These are phyloP conservation scores for Berkeleyomyces basicola DNA, from an alignment of 2,329 filamentous ascomycete genomes.

Conservation along the genomic window DNA sequence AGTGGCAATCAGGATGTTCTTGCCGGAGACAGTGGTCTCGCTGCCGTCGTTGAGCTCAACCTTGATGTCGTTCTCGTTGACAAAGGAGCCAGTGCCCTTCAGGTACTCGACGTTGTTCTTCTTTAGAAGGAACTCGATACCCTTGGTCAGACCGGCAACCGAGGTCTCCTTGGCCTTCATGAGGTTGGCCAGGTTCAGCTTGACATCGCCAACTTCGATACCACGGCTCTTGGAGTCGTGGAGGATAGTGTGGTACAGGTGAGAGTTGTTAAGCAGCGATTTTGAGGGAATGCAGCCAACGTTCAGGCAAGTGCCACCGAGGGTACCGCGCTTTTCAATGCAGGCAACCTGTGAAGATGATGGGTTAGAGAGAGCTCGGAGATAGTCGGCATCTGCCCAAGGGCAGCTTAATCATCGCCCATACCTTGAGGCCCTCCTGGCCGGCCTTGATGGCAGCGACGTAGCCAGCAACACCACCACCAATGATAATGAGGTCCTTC, in stretches of 20 bases:
- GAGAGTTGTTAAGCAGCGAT: slow-evolving; percentile 98
- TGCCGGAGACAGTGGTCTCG: slow-evolving; percentile 70
- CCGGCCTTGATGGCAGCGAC: slow-evolving; percentile 98
- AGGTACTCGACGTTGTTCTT: slow-evolving; percentile 98
- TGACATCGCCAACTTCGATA: slow-evolving; percentile 93
- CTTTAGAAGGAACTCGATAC: slow-evolving; percentile 95
- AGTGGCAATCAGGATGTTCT: slow-evolving; percentile 97
- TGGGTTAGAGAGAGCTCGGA: neutral
- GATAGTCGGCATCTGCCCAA: neutral
- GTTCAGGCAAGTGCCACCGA: slow-evolving; percentile 95
- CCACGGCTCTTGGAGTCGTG: slow-evolving; percentile 95
- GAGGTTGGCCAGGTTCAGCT: slow-evolving; percentile 85
- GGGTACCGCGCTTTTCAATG: slow-evolving; percentile 91
- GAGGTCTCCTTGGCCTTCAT: slow-evolving; percentile 98
- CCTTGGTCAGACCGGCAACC: slow-evolving; percentile 79
- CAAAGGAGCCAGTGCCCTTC: slow-evolving; percentile 79
- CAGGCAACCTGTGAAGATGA: slow-evolving; percentile 57
- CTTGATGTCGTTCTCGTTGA: slow-evolving; percentile 79
- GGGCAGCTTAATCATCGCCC: slow-evolving; percentile 9
- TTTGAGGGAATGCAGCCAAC: slow-evolving; percentile 99
- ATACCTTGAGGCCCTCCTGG: slow-evolving; percentile 88
- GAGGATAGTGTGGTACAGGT: slow-evolving; percentile 90
- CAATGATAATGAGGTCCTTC: slow-evolving; percentile 94
- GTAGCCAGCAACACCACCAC: slow-evolving; percentile 94
- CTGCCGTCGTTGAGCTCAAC: slow-evolving; percentile 82